Percentiles rank a stretch among this genome's conserved stretches.
These are phyloP conservation scores for Serendipita indica DNA, from an alignment of 768 basidiomycete genomes.

Conservation along the genomic window DNA sequence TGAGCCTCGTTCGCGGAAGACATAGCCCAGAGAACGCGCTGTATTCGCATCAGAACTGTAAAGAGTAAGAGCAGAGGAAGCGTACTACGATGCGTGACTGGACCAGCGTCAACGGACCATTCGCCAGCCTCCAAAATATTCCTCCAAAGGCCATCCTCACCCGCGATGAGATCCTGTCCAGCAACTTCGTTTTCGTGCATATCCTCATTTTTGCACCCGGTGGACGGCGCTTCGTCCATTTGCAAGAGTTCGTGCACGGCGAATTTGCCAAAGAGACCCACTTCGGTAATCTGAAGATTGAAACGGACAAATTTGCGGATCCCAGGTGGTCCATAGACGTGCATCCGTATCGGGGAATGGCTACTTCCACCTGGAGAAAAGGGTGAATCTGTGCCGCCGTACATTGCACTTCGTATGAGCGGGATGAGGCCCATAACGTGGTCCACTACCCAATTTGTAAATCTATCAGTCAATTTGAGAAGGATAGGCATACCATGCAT, in stretches of 20 bases:
- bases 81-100: conserved; percentile 61
- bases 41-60: conserved; percentile 6
- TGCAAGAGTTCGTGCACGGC: conserved; percentile 66
- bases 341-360: conserved; percentile 33
- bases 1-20: conserved; percentile 42
- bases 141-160: conserved; percentile 50
- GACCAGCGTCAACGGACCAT: conserved; percentile 54
- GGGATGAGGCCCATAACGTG: conserved; percentile 64
- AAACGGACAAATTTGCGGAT: conserved; percentile 60
- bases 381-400: conserved; percentile 25
- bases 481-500: conserved; percentile 46
- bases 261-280: conserved; percentile 44
- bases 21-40: conserved; percentile 72
- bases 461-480: neutral
- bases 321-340: conserved; percentile 70
- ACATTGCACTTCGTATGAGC: conserved; percentile 43
- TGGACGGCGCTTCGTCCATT: conserved; percentile 35
- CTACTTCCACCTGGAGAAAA: too few relatives aligned
- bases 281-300: conserved; percentile 52
- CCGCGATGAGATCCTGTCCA: conserved; percentile 42
- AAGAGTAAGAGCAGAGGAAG: conserved; percentile 2
- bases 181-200: conserved; percentile 49
- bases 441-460: conserved; percentile 32
- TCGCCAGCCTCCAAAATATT: conserved; percentile 34
- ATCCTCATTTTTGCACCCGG: conserved; percentile 28